Percentiles rank a stretch among this genome's conserved stretches.
Conservation (phyloP, 495 filamentous ascomycete species). For the Amphirosellinia nigrospora region DNA sequence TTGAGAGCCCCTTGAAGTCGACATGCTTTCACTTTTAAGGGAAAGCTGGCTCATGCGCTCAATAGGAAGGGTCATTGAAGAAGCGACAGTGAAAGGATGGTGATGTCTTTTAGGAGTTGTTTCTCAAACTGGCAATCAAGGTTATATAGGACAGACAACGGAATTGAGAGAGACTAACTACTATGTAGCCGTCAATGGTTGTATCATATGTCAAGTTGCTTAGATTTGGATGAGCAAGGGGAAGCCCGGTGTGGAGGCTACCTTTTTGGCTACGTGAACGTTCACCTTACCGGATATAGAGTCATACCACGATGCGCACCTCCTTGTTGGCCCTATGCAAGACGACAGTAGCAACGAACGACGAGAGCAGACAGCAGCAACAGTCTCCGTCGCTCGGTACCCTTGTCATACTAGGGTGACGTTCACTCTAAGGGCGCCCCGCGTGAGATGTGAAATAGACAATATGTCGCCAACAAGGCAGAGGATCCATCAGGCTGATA, state of each 20-base stretch:
- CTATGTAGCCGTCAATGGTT: background rate
- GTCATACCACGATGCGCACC: background rate
- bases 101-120: constrained; percentile 19
- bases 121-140: constrained; percentile 15
- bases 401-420: background rate
- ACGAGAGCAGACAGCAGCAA: background rate
- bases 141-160: constrained; percentile 36
- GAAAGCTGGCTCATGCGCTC: constrained; percentile 49
- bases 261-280: constrained; percentile 21
- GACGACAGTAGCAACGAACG: background rate
- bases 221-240: constrained; percentile 15
- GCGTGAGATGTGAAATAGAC: background rate
- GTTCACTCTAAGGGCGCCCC: background rate
- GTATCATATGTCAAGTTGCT: constrained; percentile 1
- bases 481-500: constrained; percentile 18
- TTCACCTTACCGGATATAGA: constrained; percentile 1
- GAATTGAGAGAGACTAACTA: background rate
- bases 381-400: background rate
- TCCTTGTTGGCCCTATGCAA: background rate
- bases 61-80: constrained; percentile 41
- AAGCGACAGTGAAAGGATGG: constrained; percentile 10
- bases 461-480: constrained; percentile 25
- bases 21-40: constrained; percentile 45
- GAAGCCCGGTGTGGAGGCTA: constrained; percentile 32
- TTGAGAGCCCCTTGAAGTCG: constrained; percentile 34